Evolutionary conservation across 331 rosid species (phyloP), one percentile per base, ranked within the genome.

Genomic region (Erythrophleum ivorense): DNA sequence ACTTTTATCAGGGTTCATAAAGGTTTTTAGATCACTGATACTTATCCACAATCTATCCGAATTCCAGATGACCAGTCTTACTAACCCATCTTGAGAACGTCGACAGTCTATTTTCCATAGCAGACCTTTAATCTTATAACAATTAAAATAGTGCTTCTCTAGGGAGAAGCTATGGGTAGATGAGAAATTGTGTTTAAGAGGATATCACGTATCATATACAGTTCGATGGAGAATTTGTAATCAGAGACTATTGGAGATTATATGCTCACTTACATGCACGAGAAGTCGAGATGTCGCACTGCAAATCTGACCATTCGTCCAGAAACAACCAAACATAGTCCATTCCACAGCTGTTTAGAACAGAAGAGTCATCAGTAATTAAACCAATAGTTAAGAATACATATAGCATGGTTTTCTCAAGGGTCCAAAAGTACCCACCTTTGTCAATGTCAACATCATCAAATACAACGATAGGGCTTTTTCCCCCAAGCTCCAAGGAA

Each of bases 241-340:
- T 21, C 24, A 40, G 13, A 21, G 40, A 40, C 14, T 14, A 24
- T 60, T 29, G 24, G 12, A 57, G 55, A 36, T 38, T 57, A 1
- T 15, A 41, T 29, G 64, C 41, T 54, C 52, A 82, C 90, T 79
- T 88, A 90, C 94, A 34, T 88, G 94, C 69, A 90, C 54, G 78
- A 90, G 65, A 67, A 90, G 88, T 36, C 94, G 91, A 64, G 94
- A 90, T 57, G 94, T 90, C 55, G 94, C 94, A 86, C 94, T 90
- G 86, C 94, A 90, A 43, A 90, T 90, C 88, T 90, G 94, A 78
- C 94, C 94, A 73, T 90, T 90, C 66, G 94, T 88, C 91, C 94
- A 90, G 85, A n/a, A n/a, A n/a, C n/a, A n/a, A n/a, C n/a, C n/a
- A n/a, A n/a, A n/a, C n/a, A n/a, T n/a, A n/a, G n/a, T n/a, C n/a